Base-by-base conservation (phyloP, 2,329 filamentous ascomycete genomes). In the Didymella pinodella region DNA sequence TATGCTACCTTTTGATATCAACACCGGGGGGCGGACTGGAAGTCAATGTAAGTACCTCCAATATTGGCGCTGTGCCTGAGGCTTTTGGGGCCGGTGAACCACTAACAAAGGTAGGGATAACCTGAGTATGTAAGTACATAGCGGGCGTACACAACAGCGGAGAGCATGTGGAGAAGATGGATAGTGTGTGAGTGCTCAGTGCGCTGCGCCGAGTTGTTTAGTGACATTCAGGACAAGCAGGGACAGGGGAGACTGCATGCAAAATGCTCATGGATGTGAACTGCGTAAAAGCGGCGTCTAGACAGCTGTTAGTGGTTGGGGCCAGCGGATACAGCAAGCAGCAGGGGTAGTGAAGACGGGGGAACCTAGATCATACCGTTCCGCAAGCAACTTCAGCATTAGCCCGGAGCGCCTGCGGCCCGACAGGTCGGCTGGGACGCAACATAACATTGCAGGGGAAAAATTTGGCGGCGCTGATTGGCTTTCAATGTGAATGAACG, bases 161-260 rank as follows among this genome's bases (percentile, higher is more conserved):
- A 71, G 68, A 70, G 71, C 67, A 68, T 75, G 73, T 76, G 74
- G 72, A 74, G 72, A 73, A 64, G 66, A 66, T 65, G 69, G 67
- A 70, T 68, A 70, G 71, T 72, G 72, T 68, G 67, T 70, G 67
- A 70, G 72, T 72, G 72, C 69, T 65, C 69, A 67, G 67, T 67
- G 69, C 67, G 66, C 69, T 64, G 64, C 69, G 67, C 66, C 64
- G 59, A 63, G 60, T 36, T 36, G 61, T 31, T 62, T 65, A 69
- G 66, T 66, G 62, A 62, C 65, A 63, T 64, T 52, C 57, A 66
- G 65, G 56, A 61, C 51, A 32, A 51, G 59, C 72, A 72, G 62
- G 73, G 72, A 70, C 67, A 66, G 57, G 70, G 66, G 48, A 32
- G 16, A 55, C 61, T 71, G 70, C 67, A 65, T 45, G 63, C 62